phyloP scores from a whole-genome alignment of 202 grass and related monocot species.

The Panicum hallii region DNA sequence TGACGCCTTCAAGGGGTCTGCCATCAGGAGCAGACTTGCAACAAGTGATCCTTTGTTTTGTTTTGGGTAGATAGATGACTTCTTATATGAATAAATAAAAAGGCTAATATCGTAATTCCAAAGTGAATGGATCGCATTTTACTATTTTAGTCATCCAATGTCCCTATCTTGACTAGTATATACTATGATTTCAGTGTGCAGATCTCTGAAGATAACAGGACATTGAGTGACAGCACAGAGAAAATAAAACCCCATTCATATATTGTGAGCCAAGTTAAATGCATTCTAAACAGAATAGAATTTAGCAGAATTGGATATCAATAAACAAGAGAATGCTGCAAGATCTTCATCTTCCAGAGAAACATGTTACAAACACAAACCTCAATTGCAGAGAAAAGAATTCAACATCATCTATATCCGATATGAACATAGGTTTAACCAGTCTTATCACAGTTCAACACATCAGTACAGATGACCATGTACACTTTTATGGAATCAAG shows the following conservation, averaged over 20 bases:
- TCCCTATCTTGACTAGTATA: not conserved
- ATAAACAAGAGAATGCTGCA: not conserved
- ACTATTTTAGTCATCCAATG: not conserved
- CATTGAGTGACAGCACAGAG: not conserved
- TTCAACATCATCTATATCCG: not conserved
- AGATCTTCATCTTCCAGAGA: not conserved
- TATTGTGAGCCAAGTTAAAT: not conserved
- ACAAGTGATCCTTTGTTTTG: conserved; percentile 16
- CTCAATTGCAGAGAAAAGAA: not conserved
- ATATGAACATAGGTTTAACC: not conserved
- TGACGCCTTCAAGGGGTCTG: not conserved
- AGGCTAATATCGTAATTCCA: not conserved
- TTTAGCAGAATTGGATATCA: not conserved
- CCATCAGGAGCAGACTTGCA: not conserved
- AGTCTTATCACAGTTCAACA: conserved; percentile 1
- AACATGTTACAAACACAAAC: not conserved
- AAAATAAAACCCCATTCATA: conserved; percentile 9
- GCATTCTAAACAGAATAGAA: not conserved
- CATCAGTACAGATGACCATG: not conserved
- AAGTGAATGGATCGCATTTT: not conserved
- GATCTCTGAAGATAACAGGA: not conserved
- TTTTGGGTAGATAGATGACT: conserved; percentile 8
- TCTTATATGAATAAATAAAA: not conserved
- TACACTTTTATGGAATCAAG: not conserved
- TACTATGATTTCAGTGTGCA: not conserved